Evolutionary conservation across 345 rosid species (phyloP).

Genomic region (Pseudoturritis turrita): DNA sequence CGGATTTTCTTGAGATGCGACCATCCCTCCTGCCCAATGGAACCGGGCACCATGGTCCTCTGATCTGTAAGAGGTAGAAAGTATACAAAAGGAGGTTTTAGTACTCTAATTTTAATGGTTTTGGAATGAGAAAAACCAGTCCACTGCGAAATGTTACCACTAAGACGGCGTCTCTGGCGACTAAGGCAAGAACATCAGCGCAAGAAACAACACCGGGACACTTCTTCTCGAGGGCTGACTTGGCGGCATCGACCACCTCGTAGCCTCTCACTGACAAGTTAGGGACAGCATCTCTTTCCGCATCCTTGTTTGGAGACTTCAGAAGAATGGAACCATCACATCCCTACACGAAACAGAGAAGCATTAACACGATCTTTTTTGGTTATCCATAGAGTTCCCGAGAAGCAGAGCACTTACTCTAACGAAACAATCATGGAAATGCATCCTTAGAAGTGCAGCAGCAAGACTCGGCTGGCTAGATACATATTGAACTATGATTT

Average conservation of each 20-base stretch:
- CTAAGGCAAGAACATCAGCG: slow-evolving; percentile 58
- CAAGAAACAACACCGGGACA: slow-evolving; percentile 58
- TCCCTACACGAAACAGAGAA: slow-evolving; percentile 44
- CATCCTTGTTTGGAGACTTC: slow-evolving; percentile 35
- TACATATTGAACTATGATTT: too few species aligned
- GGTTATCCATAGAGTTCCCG: neutral
- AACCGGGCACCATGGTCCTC: slow-evolving; percentile 58
- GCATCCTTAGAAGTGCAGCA: too few species aligned
- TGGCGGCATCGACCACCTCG: slow-evolving; percentile 44
- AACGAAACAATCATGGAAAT: too few species aligned
- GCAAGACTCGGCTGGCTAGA: too few species aligned
- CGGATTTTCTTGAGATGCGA: slow-evolving; percentile 32
- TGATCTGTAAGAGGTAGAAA: slow-evolving; percentile 37
- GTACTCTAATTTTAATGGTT: neutral
- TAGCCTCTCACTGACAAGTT: slow-evolving; percentile 44
- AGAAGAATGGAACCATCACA: slow-evolving; percentile 55
- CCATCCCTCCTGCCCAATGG: slow-evolving; percentile 63
- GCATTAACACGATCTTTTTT: too few species aligned
- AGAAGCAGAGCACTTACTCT: too few species aligned
- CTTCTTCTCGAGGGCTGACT: slow-evolving; percentile 33
- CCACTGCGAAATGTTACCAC: slow-evolving; percentile 15
- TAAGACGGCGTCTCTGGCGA: slow-evolving; percentile 52
- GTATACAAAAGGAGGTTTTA: neutral
- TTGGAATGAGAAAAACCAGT: neutral
- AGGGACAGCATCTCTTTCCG: slow-evolving; percentile 43